Conservation (phyloP, 164 flowering plant species). For the Platanus orientalis region DNA sequence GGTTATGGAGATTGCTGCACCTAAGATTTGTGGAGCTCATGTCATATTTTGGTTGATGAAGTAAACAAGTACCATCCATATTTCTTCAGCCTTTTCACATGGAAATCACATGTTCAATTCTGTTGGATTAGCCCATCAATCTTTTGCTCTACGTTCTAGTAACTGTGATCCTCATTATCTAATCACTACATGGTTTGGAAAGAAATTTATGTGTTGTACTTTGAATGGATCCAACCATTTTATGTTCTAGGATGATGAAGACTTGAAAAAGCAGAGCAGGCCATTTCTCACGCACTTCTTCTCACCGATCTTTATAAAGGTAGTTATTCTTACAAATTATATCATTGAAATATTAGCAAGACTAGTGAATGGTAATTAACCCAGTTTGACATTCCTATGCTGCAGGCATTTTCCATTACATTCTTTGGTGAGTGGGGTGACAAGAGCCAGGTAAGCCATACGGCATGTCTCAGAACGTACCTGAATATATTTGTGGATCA, state of each 20-base stretch:
- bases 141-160: too few species aligned
- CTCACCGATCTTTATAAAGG: conserved; percentile 93
- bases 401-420: conserved; percentile 94
- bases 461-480: background rate
- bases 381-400: background rate
- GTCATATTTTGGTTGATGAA: too few species aligned
- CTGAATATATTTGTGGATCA: background rate
- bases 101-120: too few species aligned
- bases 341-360: background rate
- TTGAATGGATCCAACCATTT: conserved; percentile 1
- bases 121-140: too few species aligned
- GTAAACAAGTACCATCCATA: too few species aligned
- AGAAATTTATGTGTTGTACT: background rate
- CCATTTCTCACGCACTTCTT: conserved; percentile 70
- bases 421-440: conserved; percentile 99
- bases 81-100: too few species aligned
- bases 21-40: too few species aligned
- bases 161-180: too few species aligned
- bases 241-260: conserved; percentile 62
- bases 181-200: too few species aligned
- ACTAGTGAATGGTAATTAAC: background rate
- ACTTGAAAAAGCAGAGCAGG: conserved; percentile 63
- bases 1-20: too few species aligned
- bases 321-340: conserved; percentile 12
- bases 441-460: conserved; percentile 80